A percentile compares a stretch with the other conserved stretches of the same genome.
These are phyloP conservation scores for Isabelozyma gotoi DNA, from an alignment of 805 yeast species.

Conservation along the genomic window DNA sequence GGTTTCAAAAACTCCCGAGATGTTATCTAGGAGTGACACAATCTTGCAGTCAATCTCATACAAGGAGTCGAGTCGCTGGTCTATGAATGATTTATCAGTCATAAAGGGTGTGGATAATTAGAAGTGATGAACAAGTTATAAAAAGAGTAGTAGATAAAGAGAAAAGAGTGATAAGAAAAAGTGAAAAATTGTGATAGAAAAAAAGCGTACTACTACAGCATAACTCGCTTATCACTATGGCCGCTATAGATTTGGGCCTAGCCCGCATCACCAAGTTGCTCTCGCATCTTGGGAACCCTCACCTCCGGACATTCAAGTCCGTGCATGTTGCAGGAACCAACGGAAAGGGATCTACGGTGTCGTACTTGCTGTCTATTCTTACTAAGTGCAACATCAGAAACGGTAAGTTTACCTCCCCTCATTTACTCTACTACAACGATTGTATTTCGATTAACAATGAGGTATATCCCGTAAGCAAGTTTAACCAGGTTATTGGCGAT, in stretches of 20 bases:
- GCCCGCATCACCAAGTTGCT: conserved; percentile 32
- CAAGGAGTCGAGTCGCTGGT: conserved; percentile 51
- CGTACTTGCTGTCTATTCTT: conserved; percentile 71
- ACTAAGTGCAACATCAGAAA: conserved; percentile 46
- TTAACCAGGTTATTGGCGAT: conserved; percentile 40
- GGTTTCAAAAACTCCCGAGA: conserved; percentile 48
- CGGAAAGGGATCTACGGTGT: conserved; percentile 92
- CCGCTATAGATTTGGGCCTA: conserved; percentile 37
- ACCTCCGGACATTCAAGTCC: conserved; percentile 51
- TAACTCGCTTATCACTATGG: conserved; percentile 19
- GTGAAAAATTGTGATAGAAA: no score
- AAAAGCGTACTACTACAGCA: no score
- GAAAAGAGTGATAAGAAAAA: neutral
- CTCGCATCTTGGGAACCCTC: conserved; percentile 65
- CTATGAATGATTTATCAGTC: conserved; percentile 30
- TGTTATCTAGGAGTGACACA: conserved; percentile 48
- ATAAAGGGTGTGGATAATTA: no score
- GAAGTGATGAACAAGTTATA: no score
- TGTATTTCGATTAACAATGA: conserved; percentile 65
- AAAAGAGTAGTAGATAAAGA: no score
- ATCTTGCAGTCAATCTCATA: conserved; percentile 52
- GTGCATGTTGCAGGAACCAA: conserved; percentile 97
- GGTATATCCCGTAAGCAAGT: conserved; percentile 50
- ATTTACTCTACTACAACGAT: conserved; percentile 70
- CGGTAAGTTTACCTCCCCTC: conserved; percentile 92